Evolutionary conservation across 208 protist species (phyloP), one percentile per base, ranked within the genome.

Genomic region (Crithidia bombi): DNA sequence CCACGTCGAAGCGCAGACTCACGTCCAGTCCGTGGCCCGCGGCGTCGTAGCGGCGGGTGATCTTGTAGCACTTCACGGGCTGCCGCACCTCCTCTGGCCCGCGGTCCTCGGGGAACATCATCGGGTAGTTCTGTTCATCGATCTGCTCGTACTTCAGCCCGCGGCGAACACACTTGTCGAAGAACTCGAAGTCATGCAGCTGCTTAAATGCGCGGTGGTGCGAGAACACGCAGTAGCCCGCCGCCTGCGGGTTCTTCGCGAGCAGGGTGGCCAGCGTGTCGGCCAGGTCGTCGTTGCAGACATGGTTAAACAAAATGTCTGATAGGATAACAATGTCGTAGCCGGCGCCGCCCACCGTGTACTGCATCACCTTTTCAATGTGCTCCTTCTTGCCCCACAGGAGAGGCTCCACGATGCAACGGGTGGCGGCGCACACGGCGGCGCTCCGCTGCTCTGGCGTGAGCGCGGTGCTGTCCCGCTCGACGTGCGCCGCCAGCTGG

Each of bases 301-400:
- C 75, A 69, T 96, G 92, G 56, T 96, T 96, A 79, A 96, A 96
- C 17, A 96, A 66, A 74, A 96, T 95, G 65, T 96, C 92, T n/a
- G 92, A 96, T 25, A 96, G 75, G 32, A 96, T 76, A 25, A 96
- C 66, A 32, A 94, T 63, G 64, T 96, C 92, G 69, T 87, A 96
- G 58, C 90, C 86, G 19, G 65, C 32, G 5, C 72, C 51, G 21
- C 81, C 86, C 19, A 72, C 46, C 0, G 86, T 95, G 77, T 91
- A 73, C 64, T 54, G 47, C 57, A 94, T 51, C 11, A 85, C 87
- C 25, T 82, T 73, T 1, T 76, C 59, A 21, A 95, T 94, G 64
- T 96, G 86, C 52, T 83, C 74, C 41, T 73, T 51, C 32, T 94
- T 94, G 1, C 92, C 92, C 90, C 92, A 96, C 25, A 95, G 69